A percentile compares a stretch with the other conserved stretches of the same genome.
These are phyloP conservation scores for Cryoendolithus antarcticus DNA, from an alignment of 2,329 filamentous ascomycete species.

Conservation along the genomic window DNA sequence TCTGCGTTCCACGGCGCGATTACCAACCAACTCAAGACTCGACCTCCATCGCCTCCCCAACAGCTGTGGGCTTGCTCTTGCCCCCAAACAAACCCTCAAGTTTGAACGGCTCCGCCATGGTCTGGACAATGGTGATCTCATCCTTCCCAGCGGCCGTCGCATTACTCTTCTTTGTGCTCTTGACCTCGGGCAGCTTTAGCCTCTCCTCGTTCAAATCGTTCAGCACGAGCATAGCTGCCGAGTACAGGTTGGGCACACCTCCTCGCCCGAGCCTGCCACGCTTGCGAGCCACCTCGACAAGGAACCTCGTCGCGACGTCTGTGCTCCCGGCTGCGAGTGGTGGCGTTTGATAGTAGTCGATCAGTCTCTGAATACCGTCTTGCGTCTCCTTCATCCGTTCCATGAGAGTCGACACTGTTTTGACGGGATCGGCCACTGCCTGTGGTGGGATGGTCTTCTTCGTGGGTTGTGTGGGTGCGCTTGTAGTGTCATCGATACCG, in stretches of 20 bases:
- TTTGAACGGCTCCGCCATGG: conserved; percentile 92
- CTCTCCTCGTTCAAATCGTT: conserved; percentile 95
- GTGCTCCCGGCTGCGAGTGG: conserved; percentile 57
- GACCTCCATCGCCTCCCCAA: conserved; percentile 14
- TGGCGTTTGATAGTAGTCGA: conserved; percentile 72
- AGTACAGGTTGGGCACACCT: conserved; percentile 76
- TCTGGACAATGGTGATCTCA: conserved; percentile 71
- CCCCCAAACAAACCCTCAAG: conserved; percentile 85
- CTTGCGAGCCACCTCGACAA: conserved; percentile 90
- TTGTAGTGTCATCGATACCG: conserved; percentile 8
- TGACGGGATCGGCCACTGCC: conserved; percentile 84
- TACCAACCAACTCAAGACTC: conserved; percentile 8
- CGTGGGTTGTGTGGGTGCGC: conserved; percentile 5
- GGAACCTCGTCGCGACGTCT: conserved; percentile 76
- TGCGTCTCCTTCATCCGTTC: conserved; percentile 62
- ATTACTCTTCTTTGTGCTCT: conserved; percentile 16
- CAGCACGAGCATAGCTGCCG: conserved; percentile 83
- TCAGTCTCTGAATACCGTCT: conserved; percentile 64
- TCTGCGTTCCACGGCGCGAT: no score
- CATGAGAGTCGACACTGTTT: conserved; percentile 74
- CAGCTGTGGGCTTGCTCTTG: conserved; percentile 28
- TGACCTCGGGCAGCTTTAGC: conserved; percentile 41
- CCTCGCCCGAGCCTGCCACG: conserved; percentile 78
- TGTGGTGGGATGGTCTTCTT: conserved; percentile 79
- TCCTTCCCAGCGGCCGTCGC: conserved; percentile 40